Evolutionary conservation across 495 filamentous ascomycete genomes (phyloP).

Genomic region (Pyrenopolyporus hunteri): DNA sequence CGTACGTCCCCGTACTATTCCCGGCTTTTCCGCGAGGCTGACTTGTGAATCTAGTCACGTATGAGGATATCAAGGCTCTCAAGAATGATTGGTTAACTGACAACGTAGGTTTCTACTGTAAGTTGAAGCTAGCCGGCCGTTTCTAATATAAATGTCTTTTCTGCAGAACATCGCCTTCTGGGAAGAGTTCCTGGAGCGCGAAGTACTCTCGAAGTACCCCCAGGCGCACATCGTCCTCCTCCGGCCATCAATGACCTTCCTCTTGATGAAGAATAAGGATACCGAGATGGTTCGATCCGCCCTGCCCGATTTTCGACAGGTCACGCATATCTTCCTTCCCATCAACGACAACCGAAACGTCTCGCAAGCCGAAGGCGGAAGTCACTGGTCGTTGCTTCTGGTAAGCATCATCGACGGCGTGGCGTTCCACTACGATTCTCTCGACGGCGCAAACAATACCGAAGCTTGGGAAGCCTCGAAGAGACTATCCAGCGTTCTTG

Average conservation of each 20-base stretch:
- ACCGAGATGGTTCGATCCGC: conserved; percentile 73
- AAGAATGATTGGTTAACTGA: conserved; percentile 98
- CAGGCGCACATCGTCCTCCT: conserved; percentile 88
- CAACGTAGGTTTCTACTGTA: conserved; percentile 66
- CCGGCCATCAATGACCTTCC: conserved; percentile 90
- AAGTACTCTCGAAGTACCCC: conserved; percentile 75
- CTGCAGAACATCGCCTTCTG: conserved; percentile 88
- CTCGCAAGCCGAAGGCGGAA: conserved; percentile 80
- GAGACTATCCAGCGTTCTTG: conserved; percentile 69
- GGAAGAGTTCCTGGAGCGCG: conserved; percentile 96
- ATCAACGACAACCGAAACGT: conserved; percentile 88
- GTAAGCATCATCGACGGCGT: conserved; percentile 87
- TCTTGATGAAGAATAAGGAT: conserved; percentile 84
- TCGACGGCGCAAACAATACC: conserved; percentile 74
- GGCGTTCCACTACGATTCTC: conserved; percentile 94
- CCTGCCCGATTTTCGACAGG: conserved; percentile 77
- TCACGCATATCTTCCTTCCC: conserved; percentile 95
- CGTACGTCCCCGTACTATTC: conserved; percentile 40
- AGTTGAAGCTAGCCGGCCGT: not conserved
- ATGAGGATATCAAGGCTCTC: conserved; percentile 84
- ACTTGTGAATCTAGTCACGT: conserved; percentile 42
- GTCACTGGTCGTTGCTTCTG: conserved; percentile 93
- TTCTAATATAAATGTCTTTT: conserved; percentile 19
- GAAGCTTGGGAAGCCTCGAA: conserved; percentile 70
- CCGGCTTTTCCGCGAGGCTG: conserved; percentile 15